Base-by-base conservation (phyloP, 495 filamentous ascomycete species). In the Lasiosphaeris hirsuta region DNA sequence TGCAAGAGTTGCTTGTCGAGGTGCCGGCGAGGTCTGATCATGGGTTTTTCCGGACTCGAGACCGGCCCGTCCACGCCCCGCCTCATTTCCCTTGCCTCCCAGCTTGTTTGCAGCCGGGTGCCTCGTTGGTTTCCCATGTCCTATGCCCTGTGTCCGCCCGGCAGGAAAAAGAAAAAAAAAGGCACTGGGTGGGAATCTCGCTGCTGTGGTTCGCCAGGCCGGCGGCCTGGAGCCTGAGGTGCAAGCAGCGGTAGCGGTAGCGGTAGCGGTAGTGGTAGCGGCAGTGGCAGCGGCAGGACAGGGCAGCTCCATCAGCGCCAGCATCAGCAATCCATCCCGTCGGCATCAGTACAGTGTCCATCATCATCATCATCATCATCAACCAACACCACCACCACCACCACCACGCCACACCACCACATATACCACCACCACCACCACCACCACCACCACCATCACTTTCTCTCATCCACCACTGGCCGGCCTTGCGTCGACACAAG, bases 131-230 rank as follows among this genome's bases (percentile, higher is more conserved):
- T 45, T 45, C 17, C 30, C 43, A 45, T 13, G 18, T 30, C 5
- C 23, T 30, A 15, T 7, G 42, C 4, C 41, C 53, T 47, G 41
- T 47, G 53, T 55, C 53, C 53, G 53, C 42, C 42, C 15, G 44
- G 18, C 36, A 39, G 45, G 38, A 55, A 13, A 10, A 39, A 30
- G 23, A 30, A 30, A 30, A 30, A 30, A 30, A 30, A 30, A 30
- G 5, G 23, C 23, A 30, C 23, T 30, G 23, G 23, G 23, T 30
- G 23, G 23, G 23, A 2, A 2, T 30, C 23, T 30, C 38, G 33
- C 56, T 38, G 41, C 48, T 47, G 39, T 45, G 56, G 56, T 52
- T 58, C 56, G 56, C 56, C 33, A 45, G 56, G 40, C 56, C 55
- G 38, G 13, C 13, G 45, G 30, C 39, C 47, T 34, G 48, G 47